Percentiles rank a stretch among this genome's conserved stretches.
These are phyloP conservation scores for Fennellomyces sp. DNA, from an alignment of 371 early-diverging fungal genomes.

Conservation along the genomic window DNA sequence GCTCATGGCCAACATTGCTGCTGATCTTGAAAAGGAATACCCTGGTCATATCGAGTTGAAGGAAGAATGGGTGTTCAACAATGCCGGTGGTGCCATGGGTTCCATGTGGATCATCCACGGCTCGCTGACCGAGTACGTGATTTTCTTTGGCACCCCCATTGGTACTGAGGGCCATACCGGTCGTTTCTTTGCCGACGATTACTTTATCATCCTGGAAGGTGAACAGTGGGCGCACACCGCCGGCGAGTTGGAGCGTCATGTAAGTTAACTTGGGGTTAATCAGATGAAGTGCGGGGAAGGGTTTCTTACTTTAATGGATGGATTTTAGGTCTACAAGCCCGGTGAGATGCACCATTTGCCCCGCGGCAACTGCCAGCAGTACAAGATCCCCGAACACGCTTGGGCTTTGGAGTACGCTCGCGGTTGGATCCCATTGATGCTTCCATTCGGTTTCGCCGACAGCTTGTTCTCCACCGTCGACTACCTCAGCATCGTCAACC, in stretches of 20 bases:
- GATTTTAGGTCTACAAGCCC: slow-evolving; percentile 38
- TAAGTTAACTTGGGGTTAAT: slow-evolving; percentile 9
- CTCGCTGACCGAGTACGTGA: slow-evolving; percentile 57
- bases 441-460: slow-evolving; percentile 56
- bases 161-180: slow-evolving; percentile 64
- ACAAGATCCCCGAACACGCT: slow-evolving; percentile 57
- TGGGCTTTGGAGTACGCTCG: slow-evolving; percentile 62
- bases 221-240: slow-evolving; percentile 59
- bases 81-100: slow-evolving; percentile 65
- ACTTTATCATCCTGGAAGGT: slow-evolving; percentile 60
- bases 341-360: slow-evolving; percentile 57
- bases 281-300: not conserved
- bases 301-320: not conserved
- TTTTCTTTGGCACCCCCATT: slow-evolving; percentile 58
- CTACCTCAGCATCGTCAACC: slow-evolving; percentile 30
- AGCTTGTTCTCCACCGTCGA: slow-evolving; percentile 56
- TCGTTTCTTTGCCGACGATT: slow-evolving; percentile 55
- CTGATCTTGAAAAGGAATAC: slow-evolving; percentile 40
- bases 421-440: slow-evolving; percentile 59
- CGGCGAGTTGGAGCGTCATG: slow-evolving; percentile 41
- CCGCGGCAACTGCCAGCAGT: slow-evolving; percentile 52
- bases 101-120: slow-evolving; percentile 57
- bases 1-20: slow-evolving; percentile 38
- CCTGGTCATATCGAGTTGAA: slow-evolving; percentile 48
- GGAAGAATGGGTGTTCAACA: slow-evolving; percentile 60